Conservation (phyloP, 805 yeast species). For the Starmerella gropengiesseri region DNA sequence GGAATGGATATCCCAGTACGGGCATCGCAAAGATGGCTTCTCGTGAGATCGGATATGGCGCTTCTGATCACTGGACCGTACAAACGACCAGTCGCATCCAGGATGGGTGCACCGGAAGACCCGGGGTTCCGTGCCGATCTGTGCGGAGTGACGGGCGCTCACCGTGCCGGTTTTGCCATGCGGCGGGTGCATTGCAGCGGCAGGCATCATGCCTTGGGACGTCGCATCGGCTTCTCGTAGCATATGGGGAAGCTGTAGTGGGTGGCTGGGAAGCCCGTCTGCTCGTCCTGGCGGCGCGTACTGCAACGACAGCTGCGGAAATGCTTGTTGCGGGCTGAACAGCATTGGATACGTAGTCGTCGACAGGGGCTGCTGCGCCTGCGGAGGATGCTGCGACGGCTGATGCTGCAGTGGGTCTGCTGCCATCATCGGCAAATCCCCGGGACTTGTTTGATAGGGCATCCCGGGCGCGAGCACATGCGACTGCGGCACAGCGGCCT, state of each 20-base stretch:
- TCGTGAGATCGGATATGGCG: conserved; percentile 58
- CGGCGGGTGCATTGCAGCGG: too few relatives aligned
- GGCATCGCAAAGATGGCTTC: conserved; percentile 58
- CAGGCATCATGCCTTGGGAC: conserved; percentile 22
- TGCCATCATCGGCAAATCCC: neutral
- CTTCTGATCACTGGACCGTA: conserved; percentile 56
- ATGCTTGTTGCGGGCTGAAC: conserved; percentile 1
- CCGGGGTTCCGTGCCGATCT: conserved; percentile 18
- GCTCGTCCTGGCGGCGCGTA: neutral
- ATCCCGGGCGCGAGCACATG: neutral
- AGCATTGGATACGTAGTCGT: neutral
- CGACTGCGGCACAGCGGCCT: neutral
- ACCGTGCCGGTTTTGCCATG: conserved; percentile 1
- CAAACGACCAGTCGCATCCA: conserved; percentile 59
- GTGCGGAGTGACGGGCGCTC: neutral
- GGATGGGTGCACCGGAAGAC: conserved; percentile 29
- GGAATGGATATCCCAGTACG: conserved; percentile 57
- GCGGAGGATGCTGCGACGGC: neutral
- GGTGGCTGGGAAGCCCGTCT: neutral
- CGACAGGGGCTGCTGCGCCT: neutral
- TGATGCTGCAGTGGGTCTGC: neutral
- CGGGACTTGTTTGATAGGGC: neutral
- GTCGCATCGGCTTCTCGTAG: neutral
- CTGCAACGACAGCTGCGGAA: neutral
- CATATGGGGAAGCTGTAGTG: neutral